These are phyloP conservation scores for Coemansia sp. DNA, from an alignment of 192 early-diverging fungal genomes.

Conservation along the genomic window DNA sequence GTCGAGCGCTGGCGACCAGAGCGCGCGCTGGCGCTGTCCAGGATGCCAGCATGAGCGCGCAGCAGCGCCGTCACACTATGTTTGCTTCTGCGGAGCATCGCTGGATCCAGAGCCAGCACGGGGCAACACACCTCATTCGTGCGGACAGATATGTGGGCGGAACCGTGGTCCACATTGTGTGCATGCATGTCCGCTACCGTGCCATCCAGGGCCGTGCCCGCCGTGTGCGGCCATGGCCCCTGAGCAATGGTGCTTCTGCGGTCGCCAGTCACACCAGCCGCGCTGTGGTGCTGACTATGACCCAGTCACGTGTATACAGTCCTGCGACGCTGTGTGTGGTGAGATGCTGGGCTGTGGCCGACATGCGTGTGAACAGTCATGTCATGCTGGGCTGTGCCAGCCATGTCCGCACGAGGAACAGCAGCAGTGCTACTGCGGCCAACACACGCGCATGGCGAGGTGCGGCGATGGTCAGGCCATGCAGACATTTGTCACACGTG, in stretches of 20 bases:
- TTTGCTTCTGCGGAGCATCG: conserved; percentile 85
- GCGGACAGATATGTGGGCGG: conserved; percentile 73
- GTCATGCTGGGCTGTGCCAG: conserved; percentile 69
- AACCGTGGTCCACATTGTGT: conserved; percentile 59
- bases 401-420: conserved; percentile 56
- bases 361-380: conserved; percentile 63
- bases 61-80: conserved; percentile 69
- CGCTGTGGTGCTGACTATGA: conserved; percentile 73
- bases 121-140: conserved; percentile 77
- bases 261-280: conserved; percentile 61
- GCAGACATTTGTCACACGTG: conserved; percentile 5
- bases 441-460: conserved; percentile 51
- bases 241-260: conserved; percentile 79
- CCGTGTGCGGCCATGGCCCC: conserved; percentile 83
- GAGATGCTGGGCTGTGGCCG: conserved; percentile 68
- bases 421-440: conserved; percentile 71
- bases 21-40: conserved; percentile 78
- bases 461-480: conserved; percentile 59
- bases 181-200: conserved; percentile 76
- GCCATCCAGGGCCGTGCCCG: conserved; percentile 94
- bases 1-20: conserved; percentile 50
- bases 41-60: conserved; percentile 77
- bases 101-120: conserved; percentile 65
- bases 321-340: conserved; percentile 70
- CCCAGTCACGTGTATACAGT: conserved; percentile 56